These are phyloP conservation scores for Melastoma candidum DNA, from an alignment of 441 rosid genomes.

Conservation along the genomic window DNA sequence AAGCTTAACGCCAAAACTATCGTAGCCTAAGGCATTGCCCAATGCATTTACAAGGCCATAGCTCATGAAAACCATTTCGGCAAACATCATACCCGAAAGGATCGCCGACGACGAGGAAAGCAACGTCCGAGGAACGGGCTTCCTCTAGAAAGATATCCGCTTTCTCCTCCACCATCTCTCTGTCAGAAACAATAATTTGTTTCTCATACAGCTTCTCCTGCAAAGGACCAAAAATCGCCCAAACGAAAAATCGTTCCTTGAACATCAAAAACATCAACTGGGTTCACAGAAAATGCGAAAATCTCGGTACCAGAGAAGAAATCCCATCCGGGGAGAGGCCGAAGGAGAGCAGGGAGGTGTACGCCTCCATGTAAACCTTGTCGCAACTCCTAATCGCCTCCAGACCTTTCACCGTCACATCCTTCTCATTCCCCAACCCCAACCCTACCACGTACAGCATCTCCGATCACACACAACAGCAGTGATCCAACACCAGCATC, in stretches of 20 bases:
- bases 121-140: conserved; percentile 43
- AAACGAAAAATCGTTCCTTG: neutral
- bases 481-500: too few species aligned
- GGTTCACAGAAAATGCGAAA: too few species aligned
- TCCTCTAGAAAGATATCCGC: conserved; percentile 51
- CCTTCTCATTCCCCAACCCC: conserved; percentile 56
- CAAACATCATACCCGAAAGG: conserved; percentile 60
- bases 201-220: conserved; percentile 74
- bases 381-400: conserved; percentile 73
- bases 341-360: conserved; percentile 87
- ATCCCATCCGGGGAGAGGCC: conserved; percentile 77
- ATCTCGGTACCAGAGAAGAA: conserved; percentile 42
- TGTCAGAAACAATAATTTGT: conserved; percentile 60
- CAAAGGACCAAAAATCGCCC: conserved; percentile 1
- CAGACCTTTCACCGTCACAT: conserved; percentile 71
- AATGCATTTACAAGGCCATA: too few species aligned
- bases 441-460: conserved; percentile 79
- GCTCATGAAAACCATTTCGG: too few species aligned
- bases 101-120: conserved; percentile 89
- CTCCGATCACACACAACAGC: conserved; percentile 5
- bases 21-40: too few species aligned
- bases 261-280: neutral
- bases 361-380: conserved; percentile 82
- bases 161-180: conserved; percentile 90
- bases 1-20: too few species aligned